Evolutionary conservation across 331 rosid species (phyloP).

Genomic region (Dryas integrifolia): DNA sequence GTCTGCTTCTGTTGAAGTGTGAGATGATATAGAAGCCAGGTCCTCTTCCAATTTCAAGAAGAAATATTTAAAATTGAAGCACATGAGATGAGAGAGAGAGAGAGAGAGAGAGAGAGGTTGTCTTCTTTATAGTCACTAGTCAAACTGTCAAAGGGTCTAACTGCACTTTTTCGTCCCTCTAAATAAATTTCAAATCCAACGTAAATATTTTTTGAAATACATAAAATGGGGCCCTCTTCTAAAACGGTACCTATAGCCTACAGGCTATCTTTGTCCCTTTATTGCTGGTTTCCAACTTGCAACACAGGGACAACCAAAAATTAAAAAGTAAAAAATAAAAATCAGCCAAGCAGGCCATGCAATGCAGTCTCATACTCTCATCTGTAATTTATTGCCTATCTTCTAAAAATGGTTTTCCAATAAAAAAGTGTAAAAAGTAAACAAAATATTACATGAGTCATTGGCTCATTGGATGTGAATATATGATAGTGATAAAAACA

Average conservation of each 20-base stretch:
- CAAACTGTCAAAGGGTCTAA: conserved; percentile 18
- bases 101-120: conserved; percentile 7
- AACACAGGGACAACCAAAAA: not conserved
- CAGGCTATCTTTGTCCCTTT: not conserved
- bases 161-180: conserved; percentile 55
- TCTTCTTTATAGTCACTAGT: conserved; percentile 20
- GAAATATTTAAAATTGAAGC: conserved; percentile 13
- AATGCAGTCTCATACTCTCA: too few relatives aligned
- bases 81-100: conserved; percentile 9
- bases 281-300: conserved; percentile 43
- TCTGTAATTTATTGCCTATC: too few relatives aligned
- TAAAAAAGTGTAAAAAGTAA: too few relatives aligned
- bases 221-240: conserved; percentile 52
- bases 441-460: too few relatives aligned
- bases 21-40: conserved; percentile 22
- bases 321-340: not conserved
- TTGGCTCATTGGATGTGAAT: too few relatives aligned
- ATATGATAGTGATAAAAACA: too few relatives aligned
- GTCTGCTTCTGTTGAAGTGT: conserved; percentile 27
- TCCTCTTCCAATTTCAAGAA: conserved; percentile 40
- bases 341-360: too few relatives aligned
- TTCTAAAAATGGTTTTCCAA: too few relatives aligned
- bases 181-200: conserved; percentile 57
- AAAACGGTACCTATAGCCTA: conserved; percentile 49
- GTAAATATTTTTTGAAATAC: conserved; percentile 46